Evolutionary conservation across 1,284 basidiomycete species (phyloP).

Genomic region (Pseudozyma sp.): DNA sequence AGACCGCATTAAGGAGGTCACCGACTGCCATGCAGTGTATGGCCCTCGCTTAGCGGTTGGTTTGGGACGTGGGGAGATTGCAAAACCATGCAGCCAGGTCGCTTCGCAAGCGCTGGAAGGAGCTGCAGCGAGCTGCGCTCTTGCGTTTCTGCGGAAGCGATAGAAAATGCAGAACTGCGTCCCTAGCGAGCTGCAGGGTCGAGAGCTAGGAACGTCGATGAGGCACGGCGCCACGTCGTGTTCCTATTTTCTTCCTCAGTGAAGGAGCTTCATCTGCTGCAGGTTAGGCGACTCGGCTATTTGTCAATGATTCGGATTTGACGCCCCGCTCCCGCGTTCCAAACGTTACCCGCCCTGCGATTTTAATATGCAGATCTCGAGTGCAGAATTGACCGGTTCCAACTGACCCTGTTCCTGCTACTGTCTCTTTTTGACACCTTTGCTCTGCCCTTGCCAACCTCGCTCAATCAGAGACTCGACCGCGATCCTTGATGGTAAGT

Average conservation of each 20-base stretch:
- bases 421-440: too few species aligned
- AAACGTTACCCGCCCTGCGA: not conserved
- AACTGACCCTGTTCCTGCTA: constrained; percentile 6
- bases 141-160: too few species aligned
- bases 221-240: too few species aligned
- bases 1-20: constrained; percentile 1
- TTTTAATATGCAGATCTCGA: too few species aligned
- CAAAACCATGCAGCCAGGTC: not conserved
- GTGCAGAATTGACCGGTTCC: not conserved
- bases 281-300: constrained; percentile 1
- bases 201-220: too few species aligned
- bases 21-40: not conserved
- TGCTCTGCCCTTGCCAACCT: too few species aligned
- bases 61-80: constrained; percentile 20
- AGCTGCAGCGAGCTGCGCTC: not conserved
- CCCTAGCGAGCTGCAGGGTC: too few species aligned
- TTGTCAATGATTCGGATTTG: constrained; percentile 2
- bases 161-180: too few species aligned
- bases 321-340: not conserved
- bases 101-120: not conserved
- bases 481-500: constrained; percentile 39
- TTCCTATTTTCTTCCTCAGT: not conserved
- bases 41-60: not conserved
- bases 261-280: too few species aligned
- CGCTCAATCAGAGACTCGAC: constrained; percentile 11